Evolutionary conservation across 192 early-diverging fungal genomes (phyloP).

Genomic region (Backusella morwellensis): DNA sequence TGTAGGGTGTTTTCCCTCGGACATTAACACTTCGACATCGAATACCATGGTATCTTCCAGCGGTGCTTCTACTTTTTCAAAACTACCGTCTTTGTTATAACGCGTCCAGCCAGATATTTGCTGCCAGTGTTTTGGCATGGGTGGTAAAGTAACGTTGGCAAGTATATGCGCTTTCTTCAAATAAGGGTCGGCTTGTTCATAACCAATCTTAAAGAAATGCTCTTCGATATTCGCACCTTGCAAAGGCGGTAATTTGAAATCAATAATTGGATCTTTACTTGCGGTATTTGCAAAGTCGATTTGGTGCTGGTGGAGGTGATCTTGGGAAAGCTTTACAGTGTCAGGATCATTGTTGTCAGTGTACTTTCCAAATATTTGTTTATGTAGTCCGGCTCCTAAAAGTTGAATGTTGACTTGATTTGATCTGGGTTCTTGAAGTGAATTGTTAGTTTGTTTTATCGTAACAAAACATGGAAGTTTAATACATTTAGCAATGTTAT

Average conservation of each 20-base stretch:
- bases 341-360: not conserved
- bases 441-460: not conserved
- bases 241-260: slow-evolving; percentile 36
- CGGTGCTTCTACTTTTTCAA: slow-evolving; percentile 46
- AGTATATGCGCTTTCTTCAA: slow-evolving; percentile 50
- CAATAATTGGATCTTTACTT: slow-evolving; percentile 7
- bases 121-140: slow-evolving; percentile 53
- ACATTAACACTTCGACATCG: slow-evolving; percentile 81
- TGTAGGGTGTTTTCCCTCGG: slow-evolving; percentile 68
- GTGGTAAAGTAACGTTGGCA: slow-evolving; percentile 39
- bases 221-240: slow-evolving; percentile 56
- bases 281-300: not conserved
- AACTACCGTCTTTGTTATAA: slow-evolving; percentile 51
- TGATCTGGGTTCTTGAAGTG: not conserved
- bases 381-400: not conserved
- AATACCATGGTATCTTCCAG: slow-evolving; percentile 73
- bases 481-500: not conserved
- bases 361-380: not conserved
- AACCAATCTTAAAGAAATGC: slow-evolving; percentile 77
- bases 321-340: not conserved
- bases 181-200: slow-evolving; percentile 59
- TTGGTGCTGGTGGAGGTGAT: slow-evolving; percentile 1
- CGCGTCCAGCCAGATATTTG: slow-evolving; percentile 76
- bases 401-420: slow-evolving; percentile 5
- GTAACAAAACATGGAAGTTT: not conserved